Percentiles rank a stretch among this genome's conserved stretches.
phyloP scores from a whole-genome alignment of 345 rosid genomes.

The Pistacia integerrima region DNA sequence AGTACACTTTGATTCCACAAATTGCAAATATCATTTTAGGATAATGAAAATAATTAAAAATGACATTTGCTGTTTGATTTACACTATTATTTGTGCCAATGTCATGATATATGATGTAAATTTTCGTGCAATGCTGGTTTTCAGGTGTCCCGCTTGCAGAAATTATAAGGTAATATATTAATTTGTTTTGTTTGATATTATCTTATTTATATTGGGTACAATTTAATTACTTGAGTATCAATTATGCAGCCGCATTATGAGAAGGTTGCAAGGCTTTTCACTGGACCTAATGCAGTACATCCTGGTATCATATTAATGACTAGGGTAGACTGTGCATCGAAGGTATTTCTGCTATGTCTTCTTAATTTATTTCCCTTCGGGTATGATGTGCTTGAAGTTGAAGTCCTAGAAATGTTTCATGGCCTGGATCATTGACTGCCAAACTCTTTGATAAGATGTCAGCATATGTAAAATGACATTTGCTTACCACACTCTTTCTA shows the following conservation, averaged over 20 bases:
- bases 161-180: slow-evolving; percentile 76
- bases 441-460: neutral
- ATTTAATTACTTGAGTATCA: slow-evolving; percentile 27
- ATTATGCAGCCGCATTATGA: slow-evolving; percentile 87
- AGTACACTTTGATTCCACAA: neutral
- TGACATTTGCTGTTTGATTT: neutral
- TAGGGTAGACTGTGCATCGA: slow-evolving; percentile 88
- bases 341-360: slow-evolving; percentile 51
- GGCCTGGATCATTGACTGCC: neutral
- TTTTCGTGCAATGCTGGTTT: slow-evolving; percentile 21
- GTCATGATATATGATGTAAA: slow-evolving; percentile 17
- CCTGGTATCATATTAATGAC: slow-evolving; percentile 85
- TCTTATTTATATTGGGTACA: slow-evolving; percentile 14
- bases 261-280: slow-evolving; percentile 92
- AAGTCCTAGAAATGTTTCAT: neutral
- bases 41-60: neutral
- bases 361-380: neutral
- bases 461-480: neutral
- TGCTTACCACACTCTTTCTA: neutral
- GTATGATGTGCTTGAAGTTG: neutral
- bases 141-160: slow-evolving; percentile 99
- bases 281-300: slow-evolving; percentile 80
- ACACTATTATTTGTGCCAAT: neutral
- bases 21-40: neutral
- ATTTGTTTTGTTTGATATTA: slow-evolving; percentile 12